Percentiles rank a stretch among this genome's conserved stretches.
Evolutionary conservation across 2,329 filamentous ascomycete genomes (phyloP).

Genomic region (Phialophora macrospora): DNA sequence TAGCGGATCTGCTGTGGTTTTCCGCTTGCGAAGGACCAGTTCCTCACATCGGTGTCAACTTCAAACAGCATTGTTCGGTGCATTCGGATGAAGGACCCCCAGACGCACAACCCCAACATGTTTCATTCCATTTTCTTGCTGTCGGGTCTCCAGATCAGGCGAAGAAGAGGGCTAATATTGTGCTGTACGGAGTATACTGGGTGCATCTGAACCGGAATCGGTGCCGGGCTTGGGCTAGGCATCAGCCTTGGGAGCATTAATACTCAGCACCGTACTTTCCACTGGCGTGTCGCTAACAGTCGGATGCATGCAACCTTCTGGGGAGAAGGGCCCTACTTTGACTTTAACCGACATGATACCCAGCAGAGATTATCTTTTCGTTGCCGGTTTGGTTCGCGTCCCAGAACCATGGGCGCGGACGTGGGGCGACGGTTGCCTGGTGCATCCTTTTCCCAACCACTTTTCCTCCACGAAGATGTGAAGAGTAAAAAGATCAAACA

Average conservation of each 20-base stretch:
- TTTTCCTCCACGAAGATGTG: background rate
- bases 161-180: background rate
- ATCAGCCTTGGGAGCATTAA: background rate
- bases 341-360: background rate
- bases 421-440: slow-evolving; percentile 3
- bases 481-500: slow-evolving; percentile 3
- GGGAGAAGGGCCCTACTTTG: background rate
- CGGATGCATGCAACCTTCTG: background rate
- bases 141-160: background rate
- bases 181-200: background rate
- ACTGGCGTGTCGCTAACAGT: background rate
- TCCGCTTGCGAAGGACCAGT: background rate
- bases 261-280: background rate
- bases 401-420: background rate
- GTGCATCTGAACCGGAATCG: background rate
- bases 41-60: background rate
- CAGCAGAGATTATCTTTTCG: background rate
- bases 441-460: background rate
- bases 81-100: background rate
- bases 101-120: background rate
- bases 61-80: background rate
- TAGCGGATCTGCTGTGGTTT: background rate
- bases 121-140: background rate
- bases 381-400: background rate
- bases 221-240: background rate